Percentiles rank a stretch among this genome's conserved stretches.
These are phyloP conservation scores for Cladosporium sp. DNA, from an alignment of 2,329 filamentous ascomycete genomes.

Conservation along the genomic window DNA sequence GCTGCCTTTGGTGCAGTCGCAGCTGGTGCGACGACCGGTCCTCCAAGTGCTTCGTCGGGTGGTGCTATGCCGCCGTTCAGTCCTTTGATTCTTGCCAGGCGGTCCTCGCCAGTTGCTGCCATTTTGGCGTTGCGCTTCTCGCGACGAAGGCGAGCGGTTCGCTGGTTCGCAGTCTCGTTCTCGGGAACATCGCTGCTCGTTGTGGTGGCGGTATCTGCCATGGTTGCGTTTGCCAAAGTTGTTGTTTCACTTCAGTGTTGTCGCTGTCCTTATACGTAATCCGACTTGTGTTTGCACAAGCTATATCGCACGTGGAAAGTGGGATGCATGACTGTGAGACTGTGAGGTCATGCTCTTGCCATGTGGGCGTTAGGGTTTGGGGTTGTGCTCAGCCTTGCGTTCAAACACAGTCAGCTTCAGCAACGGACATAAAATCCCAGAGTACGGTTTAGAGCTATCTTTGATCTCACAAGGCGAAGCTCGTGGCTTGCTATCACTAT, in stretches of 20 bases:
- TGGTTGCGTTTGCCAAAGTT: conserved; percentile 11
- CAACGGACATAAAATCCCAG: too few relatives aligned
- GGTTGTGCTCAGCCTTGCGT: not conserved
- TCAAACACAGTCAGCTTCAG: too few relatives aligned
- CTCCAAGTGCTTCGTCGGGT: conserved; percentile 29
- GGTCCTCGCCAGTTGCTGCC: conserved; percentile 63
- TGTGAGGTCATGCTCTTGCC: too few relatives aligned
- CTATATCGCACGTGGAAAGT: conserved; percentile 2
- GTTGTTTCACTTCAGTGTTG: not conserved
- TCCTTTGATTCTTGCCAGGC: conserved; percentile 72
- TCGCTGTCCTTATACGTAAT: not conserved
- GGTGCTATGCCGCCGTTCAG: conserved; percentile 49
- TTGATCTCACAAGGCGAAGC: too few relatives aligned
- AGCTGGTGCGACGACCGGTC: conserved; percentile 22
- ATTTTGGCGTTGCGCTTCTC: conserved; percentile 78
- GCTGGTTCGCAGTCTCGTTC: conserved; percentile 41
- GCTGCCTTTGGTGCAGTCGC: conserved; percentile 28
- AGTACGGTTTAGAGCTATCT: too few relatives aligned
- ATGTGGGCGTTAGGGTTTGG: not conserved
- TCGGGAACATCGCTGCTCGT: conserved; percentile 22
- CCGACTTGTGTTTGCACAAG: not conserved
- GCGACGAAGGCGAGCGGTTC: conserved; percentile 69
- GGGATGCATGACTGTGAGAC: conserved; percentile 6
- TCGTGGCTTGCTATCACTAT: too few relatives aligned
- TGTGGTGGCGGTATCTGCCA: conserved; percentile 27